phyloP scores from a whole-genome alignment of 176 grass and related monocot species.

The barley (Hordeum vulgare) region MorexV3_pseudomolecules_assembly NC_058522.1:429121897-429122396 shows the following conservation, averaged over 20 bases:
- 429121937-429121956: not conserved
- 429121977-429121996: not conserved
- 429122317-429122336: not conserved
- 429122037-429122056: not conserved
- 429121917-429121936: not conserved
- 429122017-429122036: not conserved
- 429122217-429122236: constrained; percentile 74
- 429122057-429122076: too few species aligned
- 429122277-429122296: constrained; percentile 46
- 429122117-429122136: not conserved
- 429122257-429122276: constrained; percentile 38
- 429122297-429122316: constrained; percentile 1
- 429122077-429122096: not conserved
- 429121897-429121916: not conserved
- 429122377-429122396: constrained; percentile 60
- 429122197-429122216: constrained; percentile 60
- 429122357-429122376: constrained; percentile 49
- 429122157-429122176: constrained; percentile 42
- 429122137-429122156: constrained; percentile 38
- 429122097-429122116: not conserved
- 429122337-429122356: constrained; percentile 11
- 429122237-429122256: constrained; percentile 44
- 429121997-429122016: not conserved
- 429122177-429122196: constrained; percentile 52
- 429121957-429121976: not conserved